These are phyloP conservation scores for Dactylellina haptotyla DNA, from an alignment of 2,329 filamentous ascomycete species.

Conservation along the genomic window DNA sequence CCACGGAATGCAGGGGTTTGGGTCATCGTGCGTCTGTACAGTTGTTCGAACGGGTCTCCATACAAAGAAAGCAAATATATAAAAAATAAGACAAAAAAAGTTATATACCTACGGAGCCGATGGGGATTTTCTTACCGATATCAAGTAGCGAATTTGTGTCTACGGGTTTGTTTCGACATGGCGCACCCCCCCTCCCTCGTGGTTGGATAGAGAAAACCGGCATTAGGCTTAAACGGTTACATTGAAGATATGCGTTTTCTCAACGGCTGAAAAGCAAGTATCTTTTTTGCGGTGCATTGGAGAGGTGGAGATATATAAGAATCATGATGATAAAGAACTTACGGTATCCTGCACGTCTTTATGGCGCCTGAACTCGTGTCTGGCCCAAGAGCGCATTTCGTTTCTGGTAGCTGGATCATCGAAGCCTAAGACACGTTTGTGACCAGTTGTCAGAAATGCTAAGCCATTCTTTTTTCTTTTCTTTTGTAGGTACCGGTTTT, in stretches of 20 bases:
- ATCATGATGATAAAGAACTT: not conserved
- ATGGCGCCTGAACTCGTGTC: slow-evolving; percentile 52
- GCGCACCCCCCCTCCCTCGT: slow-evolving; percentile 19
- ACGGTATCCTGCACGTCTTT: slow-evolving; percentile 43
- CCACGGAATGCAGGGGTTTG: slow-evolving; percentile 44
- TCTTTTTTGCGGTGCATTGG: not conserved
- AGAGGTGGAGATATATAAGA: not conserved
- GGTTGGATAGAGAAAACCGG: not conserved
- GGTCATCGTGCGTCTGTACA: slow-evolving; percentile 41
- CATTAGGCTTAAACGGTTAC: slow-evolving; percentile 40
- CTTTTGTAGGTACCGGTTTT: not conserved
- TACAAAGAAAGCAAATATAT: too few relatives aligned
- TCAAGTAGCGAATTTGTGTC: slow-evolving; percentile 54
- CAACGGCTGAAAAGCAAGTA: not conserved
- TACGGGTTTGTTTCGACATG: slow-evolving; percentile 7
- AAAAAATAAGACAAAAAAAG: slow-evolving; percentile 18
- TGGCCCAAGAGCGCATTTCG: slow-evolving; percentile 51
- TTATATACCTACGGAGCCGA: not conserved
- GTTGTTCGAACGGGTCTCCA: slow-evolving; percentile 37
- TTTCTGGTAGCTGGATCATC: slow-evolving; percentile 33
- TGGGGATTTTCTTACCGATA: slow-evolving; percentile 47
- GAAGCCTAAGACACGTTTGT: slow-evolving; percentile 21
- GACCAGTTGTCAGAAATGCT: slow-evolving; percentile 2
- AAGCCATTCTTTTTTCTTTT: not conserved
- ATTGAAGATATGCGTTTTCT: not conserved